These are phyloP conservation scores for Toxoplasma gondii DNA, from an alignment of 169 alveolate genomes.

Conservation along the genomic window DNA sequence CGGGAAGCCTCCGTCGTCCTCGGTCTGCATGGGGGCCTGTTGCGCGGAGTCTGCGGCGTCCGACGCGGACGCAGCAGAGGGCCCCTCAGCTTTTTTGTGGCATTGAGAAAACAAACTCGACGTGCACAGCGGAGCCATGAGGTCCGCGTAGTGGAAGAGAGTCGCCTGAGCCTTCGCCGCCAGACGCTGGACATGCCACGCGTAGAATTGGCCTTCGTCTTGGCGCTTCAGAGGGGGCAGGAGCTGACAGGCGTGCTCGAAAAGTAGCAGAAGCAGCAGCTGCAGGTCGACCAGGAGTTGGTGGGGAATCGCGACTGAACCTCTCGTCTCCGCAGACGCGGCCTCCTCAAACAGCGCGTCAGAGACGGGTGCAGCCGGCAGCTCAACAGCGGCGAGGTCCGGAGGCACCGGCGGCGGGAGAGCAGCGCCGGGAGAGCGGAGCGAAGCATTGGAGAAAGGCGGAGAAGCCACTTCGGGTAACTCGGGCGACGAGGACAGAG, in stretches of 20 bases:
- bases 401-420: not conserved
- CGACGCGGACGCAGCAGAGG: not conserved
- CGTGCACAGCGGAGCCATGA: conserved; percentile 40
- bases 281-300: conserved; percentile 52
- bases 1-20: not conserved
- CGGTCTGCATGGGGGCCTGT: not conserved
- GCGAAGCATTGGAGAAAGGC: not conserved
- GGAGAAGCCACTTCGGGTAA: not conserved
- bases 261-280: conserved; percentile 55
- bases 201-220: conserved; percentile 45
- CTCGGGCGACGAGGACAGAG: conserved; percentile 19
- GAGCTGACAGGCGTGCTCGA: conserved; percentile 46
- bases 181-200: conserved; percentile 49
- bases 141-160: conserved; percentile 48
- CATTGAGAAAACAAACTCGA: not conserved
- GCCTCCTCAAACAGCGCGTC: not conserved
- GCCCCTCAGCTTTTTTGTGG: not conserved
- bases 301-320: conserved; percentile 20
- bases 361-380: not conserved
- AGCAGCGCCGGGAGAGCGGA: not conserved
- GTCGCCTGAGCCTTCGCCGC: conserved; percentile 48
- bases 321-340: not conserved
- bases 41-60: not conserved
- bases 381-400: not conserved
- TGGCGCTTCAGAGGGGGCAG: conserved; percentile 51